A percentile compares a stretch with the other conserved stretches of the same genome.
Evolutionary conservation across 2,329 filamentous ascomycete genomes (phyloP).

Genomic region (Beauveria australis): DNA sequence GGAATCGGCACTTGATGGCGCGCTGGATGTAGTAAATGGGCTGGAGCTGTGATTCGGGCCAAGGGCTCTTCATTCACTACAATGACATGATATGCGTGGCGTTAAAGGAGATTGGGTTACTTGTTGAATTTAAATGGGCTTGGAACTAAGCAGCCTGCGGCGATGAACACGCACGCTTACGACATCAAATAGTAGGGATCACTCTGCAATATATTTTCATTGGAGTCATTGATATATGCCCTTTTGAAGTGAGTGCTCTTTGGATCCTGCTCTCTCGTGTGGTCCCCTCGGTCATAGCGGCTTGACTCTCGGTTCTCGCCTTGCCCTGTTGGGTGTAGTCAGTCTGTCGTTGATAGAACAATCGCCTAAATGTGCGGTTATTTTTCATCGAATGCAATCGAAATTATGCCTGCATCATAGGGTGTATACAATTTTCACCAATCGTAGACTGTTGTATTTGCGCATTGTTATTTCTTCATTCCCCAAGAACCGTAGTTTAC

Average conservation of each 20-base stretch:
- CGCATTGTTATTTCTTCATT: neutral
- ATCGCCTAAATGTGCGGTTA: too few species aligned
- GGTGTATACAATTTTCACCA: neutral
- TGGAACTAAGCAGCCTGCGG: neutral
- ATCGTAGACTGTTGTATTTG: neutral
- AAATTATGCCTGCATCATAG: neutral
- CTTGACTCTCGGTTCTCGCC: too few species aligned
- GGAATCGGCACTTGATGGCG: slow-evolving; percentile 52
- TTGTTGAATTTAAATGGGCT: slow-evolving; percentile 1
- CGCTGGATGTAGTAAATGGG: slow-evolving; percentile 51
- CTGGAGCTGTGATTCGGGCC: slow-evolving; percentile 19
- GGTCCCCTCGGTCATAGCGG: too few species aligned
- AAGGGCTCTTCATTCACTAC: neutral
- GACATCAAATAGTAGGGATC: neutral
- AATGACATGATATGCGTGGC: slow-evolving; percentile 4
- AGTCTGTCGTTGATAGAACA: too few species aligned
- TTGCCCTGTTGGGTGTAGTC: too few species aligned
- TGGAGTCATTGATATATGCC: too few species aligned
- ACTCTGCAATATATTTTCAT: neutral
- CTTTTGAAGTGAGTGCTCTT: neutral
- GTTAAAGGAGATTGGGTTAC: neutral
- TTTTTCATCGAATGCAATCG: too few species aligned
- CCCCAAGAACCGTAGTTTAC: slow-evolving; percentile 10
- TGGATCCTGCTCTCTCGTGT: too few species aligned
- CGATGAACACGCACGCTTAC: neutral